Evolutionary conservation across 1,284 basidiomycete genomes (phyloP).

Genomic region (Ceratobasidium sp.): DNA sequence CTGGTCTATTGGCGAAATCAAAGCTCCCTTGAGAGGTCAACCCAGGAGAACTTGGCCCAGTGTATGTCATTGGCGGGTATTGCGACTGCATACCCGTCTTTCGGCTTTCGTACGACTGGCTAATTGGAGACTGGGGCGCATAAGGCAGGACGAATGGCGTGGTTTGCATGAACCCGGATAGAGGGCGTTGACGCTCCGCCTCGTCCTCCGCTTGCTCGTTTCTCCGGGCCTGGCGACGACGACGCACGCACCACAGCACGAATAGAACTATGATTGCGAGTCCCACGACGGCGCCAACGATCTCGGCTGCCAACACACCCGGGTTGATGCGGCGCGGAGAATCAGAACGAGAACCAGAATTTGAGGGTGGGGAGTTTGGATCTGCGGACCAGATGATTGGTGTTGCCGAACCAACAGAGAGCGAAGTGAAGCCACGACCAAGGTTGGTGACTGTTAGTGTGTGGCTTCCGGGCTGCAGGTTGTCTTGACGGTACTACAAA

Average conservation of each 20-base stretch:
- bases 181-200: not conserved
- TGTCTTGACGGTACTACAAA: conserved; percentile 35
- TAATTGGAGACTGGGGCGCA: conserved; percentile 6
- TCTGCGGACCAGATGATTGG: conserved; percentile 35
- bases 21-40: conserved; percentile 25
- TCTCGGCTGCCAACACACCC: conserved; percentile 1
- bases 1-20: not conserved
- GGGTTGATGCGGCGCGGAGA: not conserved
- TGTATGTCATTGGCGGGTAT: not conserved
- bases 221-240: not conserved
- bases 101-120: not conserved
- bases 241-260: conserved; percentile 13
- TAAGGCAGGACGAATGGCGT: conserved; percentile 34
- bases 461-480: conserved; percentile 20
- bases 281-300: conserved; percentile 6
- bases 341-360: not conserved
- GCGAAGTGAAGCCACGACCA: conserved; percentile 7
- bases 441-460: conserved; percentile 24
- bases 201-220: not conserved
- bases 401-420: conserved; percentile 20
- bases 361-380: not conserved
- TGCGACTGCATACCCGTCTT: not conserved
- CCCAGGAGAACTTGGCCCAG: conserved; percentile 5
- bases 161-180: not conserved
- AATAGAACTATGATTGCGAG: conserved; percentile 6